Evolutionary conservation across 2,329 filamentous ascomycete genomes (phyloP).

Genomic region (Alternaria alternata): DNA sequence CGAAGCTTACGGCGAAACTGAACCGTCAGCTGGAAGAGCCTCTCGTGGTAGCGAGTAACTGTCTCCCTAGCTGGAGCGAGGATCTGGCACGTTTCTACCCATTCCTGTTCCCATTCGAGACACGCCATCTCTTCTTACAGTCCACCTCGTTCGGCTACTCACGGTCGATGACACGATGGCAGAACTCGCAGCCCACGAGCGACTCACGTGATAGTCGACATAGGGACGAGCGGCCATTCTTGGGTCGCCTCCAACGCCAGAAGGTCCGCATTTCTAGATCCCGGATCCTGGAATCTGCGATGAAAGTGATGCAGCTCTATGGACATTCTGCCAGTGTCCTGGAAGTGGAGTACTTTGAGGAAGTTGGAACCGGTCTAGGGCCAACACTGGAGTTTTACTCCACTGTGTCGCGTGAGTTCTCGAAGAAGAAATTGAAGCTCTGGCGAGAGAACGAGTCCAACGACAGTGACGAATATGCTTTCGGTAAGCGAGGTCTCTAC

Average conservation of each 20-base stretch:
- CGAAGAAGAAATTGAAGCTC: slow-evolving; percentile 94
- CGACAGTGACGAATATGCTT: slow-evolving; percentile 80
- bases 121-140: slow-evolving; percentile 93
- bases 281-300: slow-evolving; percentile 94
- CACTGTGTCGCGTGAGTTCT: slow-evolving; percentile 95
- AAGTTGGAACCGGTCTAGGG: slow-evolving; percentile 94
- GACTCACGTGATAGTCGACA: slow-evolving; percentile 82
- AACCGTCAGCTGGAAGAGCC: slow-evolving; percentile 97
- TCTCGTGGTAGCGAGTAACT: slow-evolving; percentile 95
- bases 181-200: slow-evolving; percentile 84
- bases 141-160: slow-evolving; percentile 99
- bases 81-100: slow-evolving; percentile 92
- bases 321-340: slow-evolving; percentile 95
- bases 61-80: slow-evolving; percentile 93
- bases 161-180: slow-evolving; percentile 96
- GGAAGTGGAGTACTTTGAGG: slow-evolving; percentile 98
- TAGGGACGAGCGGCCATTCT: slow-evolving; percentile 87
- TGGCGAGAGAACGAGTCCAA: slow-evolving; percentile 90
- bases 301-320: slow-evolving; percentile 99
- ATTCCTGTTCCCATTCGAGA: slow-evolving; percentile 98
- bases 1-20: slow-evolving; percentile 95
- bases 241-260: slow-evolving; percentile 90
- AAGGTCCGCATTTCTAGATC: slow-evolving; percentile 96
- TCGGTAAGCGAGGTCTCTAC: slow-evolving; percentile 84
- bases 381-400: slow-evolving; percentile 98